Conservation (phyloP, 257 asterid species). For the Handroanthus guayacan region DNA sequence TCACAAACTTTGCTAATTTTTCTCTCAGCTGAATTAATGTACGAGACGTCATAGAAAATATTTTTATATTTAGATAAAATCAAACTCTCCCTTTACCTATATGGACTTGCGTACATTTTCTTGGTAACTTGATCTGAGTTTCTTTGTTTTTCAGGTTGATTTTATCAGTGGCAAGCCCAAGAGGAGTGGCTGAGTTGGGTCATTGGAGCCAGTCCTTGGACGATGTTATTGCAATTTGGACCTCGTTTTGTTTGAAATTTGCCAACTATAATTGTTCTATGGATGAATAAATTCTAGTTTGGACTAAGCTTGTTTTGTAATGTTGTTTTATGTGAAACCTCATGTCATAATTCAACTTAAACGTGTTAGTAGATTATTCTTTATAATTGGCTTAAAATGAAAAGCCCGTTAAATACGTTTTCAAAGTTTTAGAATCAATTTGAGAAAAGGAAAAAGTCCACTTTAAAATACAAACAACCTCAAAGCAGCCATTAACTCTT, state of each 20-base stretch:
- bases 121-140: background rate
- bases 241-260: constrained; percentile 8
- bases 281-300: constrained; percentile 5
- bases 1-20: no score
- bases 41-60: no score
- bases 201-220: background rate
- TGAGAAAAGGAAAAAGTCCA: no score
- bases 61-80: no score
- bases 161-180: constrained; percentile 66
- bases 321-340: background rate
- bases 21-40: no score
- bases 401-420: no score
- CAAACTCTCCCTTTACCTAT: no score
- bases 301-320: background rate
- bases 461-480: no score
- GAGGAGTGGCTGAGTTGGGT: constrained; percentile 56
- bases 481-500: no score
- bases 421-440: no score
- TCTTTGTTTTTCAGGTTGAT: constrained; percentile 51
- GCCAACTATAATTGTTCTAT: background rate
- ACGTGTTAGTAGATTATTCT: background rate
- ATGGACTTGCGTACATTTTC: background rate
- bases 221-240: background rate
- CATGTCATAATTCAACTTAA: background rate
- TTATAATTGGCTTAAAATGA: no score